Conservation (phyloP, 106 monocot genomes). For the Acanthochlamys bracteata region DNA sequence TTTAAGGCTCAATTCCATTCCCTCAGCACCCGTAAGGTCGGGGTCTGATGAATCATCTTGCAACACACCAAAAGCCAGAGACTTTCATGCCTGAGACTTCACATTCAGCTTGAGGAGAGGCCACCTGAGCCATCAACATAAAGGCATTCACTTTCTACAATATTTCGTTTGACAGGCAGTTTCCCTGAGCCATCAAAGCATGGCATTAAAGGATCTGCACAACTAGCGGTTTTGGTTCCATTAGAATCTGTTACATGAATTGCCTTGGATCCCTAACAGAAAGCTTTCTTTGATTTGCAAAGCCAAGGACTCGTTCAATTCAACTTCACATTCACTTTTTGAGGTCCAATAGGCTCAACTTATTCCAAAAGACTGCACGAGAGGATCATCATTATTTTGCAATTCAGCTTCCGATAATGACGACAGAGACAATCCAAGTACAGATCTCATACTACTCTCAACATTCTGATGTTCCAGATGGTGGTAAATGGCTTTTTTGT, state of each 20-base stretch:
- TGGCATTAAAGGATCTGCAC: too few relatives aligned
- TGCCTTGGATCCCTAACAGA: constrained; percentile 32
- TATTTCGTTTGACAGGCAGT: constrained; percentile 1
- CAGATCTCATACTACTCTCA: background rate
- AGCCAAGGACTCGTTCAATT: background rate
- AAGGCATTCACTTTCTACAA: constrained; percentile 6
- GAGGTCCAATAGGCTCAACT: constrained; percentile 24
- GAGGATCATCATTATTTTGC: constrained; percentile 25
- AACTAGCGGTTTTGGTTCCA: background rate
- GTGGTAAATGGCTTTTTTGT: constrained; percentile 13
- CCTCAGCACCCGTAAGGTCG: constrained; percentile 14
- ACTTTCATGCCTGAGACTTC: constrained; percentile 16
- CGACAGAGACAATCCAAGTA: background rate
- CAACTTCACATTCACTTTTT: constrained; percentile 1
- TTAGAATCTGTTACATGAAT: background rate
- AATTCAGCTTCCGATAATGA: constrained; percentile 5
- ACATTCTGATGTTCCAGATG: background rate
- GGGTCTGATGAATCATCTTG: background rate
- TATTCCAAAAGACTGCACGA: constrained; percentile 28
- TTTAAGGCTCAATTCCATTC: constrained; percentile 81
- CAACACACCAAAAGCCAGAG: background rate
- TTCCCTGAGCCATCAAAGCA: constrained; percentile 1
- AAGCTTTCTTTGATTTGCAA: constrained; percentile 24
- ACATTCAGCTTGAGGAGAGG: constrained; percentile 16
- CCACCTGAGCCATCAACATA: background rate